Evolutionary conservation across 805 yeast genomes (phyloP).

Genomic region (Peterozyma xylosa): DNA sequence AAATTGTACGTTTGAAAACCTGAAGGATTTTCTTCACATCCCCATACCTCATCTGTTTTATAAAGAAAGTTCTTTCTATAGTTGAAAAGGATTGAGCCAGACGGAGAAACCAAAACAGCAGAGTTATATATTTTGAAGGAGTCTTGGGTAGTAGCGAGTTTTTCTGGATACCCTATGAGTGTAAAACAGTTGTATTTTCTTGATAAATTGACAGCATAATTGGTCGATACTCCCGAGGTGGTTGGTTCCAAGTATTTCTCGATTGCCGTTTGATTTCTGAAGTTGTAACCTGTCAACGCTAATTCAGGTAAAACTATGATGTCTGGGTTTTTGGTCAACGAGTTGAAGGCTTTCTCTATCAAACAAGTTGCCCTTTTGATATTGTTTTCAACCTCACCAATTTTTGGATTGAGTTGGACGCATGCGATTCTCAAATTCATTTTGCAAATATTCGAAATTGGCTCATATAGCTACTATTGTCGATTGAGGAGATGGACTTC

Average conservation of each 20-base stretch:
- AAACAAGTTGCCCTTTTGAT: conserved; percentile 36
- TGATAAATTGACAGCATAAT: conserved; percentile 53
- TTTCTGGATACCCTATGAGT: conserved; percentile 79
- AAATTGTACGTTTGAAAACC: conserved; percentile 49
- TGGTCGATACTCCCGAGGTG: conserved; percentile 38
- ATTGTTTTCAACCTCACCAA: conserved; percentile 55
- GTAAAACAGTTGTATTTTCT: conserved; percentile 50
- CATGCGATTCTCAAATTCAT: conserved; percentile 55
- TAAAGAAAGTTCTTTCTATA: conserved; percentile 75
- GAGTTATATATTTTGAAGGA: conserved; percentile 49
- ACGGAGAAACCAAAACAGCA: conserved; percentile 54
- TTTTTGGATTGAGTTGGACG: conserved; percentile 58
- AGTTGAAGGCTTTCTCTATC: conserved; percentile 22
- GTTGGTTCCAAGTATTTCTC: conserved; percentile 48
- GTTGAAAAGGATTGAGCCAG: conserved; percentile 52
- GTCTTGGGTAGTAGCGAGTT: conserved; percentile 10
- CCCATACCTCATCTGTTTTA: conserved; percentile 77
- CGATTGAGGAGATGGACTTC: too few relatives aligned
- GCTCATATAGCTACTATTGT: too few relatives aligned
- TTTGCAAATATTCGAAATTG: background rate
- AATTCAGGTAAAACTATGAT: conserved; percentile 77
- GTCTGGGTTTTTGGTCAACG: conserved; percentile 35
- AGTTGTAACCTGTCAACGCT: conserved; percentile 81
- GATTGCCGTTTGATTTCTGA: conserved; percentile 36
- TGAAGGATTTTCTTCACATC: conserved; percentile 58